Conservation (phyloP, 1,284 basidiomycete species). For the Macrocystidia cucumis region DNA sequence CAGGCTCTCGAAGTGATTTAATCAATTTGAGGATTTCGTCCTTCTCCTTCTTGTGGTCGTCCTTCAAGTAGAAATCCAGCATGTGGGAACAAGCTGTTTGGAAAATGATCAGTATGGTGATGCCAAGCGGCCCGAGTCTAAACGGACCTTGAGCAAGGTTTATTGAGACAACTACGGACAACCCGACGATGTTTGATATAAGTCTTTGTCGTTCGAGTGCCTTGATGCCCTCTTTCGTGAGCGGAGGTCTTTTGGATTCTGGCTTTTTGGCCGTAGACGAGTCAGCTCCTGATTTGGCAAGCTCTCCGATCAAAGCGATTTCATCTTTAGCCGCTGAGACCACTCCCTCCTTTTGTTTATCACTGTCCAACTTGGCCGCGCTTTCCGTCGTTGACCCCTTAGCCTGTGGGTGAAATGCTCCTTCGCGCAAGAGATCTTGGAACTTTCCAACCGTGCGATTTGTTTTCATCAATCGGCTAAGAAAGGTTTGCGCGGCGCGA, state of each 20-base stretch:
- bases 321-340: too few relatives aligned
- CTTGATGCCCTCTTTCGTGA: too few relatives aligned
- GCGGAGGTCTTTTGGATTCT: too few relatives aligned
- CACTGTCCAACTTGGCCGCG: too few relatives aligned
- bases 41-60: slow-evolving; percentile 18
- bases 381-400: too few relatives aligned
- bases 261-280: too few relatives aligned
- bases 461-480: slow-evolving; percentile 4
- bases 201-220: slow-evolving; percentile 20
- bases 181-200: slow-evolving; percentile 29
- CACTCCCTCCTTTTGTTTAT: too few relatives aligned
- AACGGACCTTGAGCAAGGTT: slow-evolving; percentile 25
- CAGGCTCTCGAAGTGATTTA: too few relatives aligned
- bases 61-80: slow-evolving; percentile 37
- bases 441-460: slow-evolving; percentile 4
- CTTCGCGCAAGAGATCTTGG: neutral
- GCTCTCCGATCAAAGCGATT: too few relatives aligned
- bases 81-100: slow-evolving; percentile 20
- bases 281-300: too few relatives aligned
- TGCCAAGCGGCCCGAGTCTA: neutral
- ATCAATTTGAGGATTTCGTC: slow-evolving; percentile 23
- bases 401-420: too few relatives aligned
- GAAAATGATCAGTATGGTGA: neutral
- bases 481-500: slow-evolving; percentile 1
- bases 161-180: slow-evolving; percentile 28